Conservation (phyloP, 1,139 yeast species). For the Lodderomyces oxycetoniae region DNA sequence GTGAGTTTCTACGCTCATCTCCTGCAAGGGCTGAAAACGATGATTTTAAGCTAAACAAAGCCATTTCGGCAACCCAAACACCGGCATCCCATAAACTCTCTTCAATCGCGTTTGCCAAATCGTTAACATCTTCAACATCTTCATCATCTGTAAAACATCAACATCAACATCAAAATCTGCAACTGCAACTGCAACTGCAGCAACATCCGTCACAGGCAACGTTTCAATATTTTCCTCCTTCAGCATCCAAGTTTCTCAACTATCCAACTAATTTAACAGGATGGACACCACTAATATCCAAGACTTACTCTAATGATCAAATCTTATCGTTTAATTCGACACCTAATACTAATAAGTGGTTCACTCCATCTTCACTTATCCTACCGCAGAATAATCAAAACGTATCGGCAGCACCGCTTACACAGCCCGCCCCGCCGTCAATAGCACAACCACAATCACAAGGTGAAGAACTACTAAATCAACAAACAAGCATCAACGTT, state of each 20-base stretch:
- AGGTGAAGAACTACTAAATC: too few species aligned
- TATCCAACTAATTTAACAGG: constrained; percentile 27
- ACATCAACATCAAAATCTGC: constrained; percentile 5
- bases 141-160: constrained; percentile 6
- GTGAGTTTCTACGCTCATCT: constrained; percentile 32
- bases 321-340: constrained; percentile 35
- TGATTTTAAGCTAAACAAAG: constrained; percentile 1
- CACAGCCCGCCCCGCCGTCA: constrained; percentile 3
- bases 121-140: constrained; percentile 4
- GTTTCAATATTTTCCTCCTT: constrained; percentile 26
- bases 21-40: constrained; percentile 21
- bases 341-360: too few species aligned
- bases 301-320: constrained; percentile 36
- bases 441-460: constrained; percentile 2
- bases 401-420: too few species aligned
- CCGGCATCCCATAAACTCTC: constrained; percentile 10
- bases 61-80: constrained; percentile 8
- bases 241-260: constrained; percentile 22
- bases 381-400: too few species aligned
- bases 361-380: too few species aligned
- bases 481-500: too few species aligned
- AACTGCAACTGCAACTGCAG: constrained; percentile 10
- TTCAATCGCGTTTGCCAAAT: constrained; percentile 6
- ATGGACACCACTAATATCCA: constrained; percentile 44
- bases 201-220: constrained; percentile 12